These are phyloP conservation scores for Pseudocercospora vitis DNA, from an alignment of 2,329 filamentous ascomycete species.

Conservation along the genomic window DNA sequence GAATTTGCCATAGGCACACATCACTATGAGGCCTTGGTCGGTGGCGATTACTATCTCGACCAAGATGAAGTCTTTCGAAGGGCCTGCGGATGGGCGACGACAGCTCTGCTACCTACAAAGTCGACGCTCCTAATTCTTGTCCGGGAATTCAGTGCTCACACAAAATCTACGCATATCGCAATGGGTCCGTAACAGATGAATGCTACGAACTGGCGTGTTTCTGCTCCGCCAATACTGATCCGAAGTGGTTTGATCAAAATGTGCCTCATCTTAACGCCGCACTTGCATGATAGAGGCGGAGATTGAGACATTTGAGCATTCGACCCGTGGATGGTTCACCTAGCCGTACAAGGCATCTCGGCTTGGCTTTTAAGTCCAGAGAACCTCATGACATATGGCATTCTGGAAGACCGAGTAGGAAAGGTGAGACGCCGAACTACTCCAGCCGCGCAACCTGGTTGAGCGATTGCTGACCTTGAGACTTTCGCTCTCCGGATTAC, in stretches of 20 bases:
- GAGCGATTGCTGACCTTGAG: too few relatives aligned
- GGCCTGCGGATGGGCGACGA: slow-evolving; percentile 42
- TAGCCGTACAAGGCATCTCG: slow-evolving; percentile 47
- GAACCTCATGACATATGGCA: slow-evolving; percentile 42
- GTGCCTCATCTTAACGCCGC: slow-evolving; percentile 41
- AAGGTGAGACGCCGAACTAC: too few relatives aligned
- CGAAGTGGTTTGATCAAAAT: slow-evolving; percentile 36
- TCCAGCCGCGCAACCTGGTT: too few relatives aligned
- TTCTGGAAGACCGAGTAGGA: slow-evolving; percentile 37
- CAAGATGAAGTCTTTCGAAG: slow-evolving; percentile 44
- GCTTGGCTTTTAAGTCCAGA: slow-evolving; percentile 48
- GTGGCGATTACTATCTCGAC: slow-evolving; percentile 39
- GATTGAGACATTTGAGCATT: slow-evolving; percentile 46
- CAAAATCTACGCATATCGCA: slow-evolving; percentile 47
- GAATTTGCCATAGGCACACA: slow-evolving; percentile 47
- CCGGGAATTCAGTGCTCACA: slow-evolving; percentile 48
- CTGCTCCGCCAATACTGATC: slow-evolving; percentile 39
- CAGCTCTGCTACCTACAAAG: slow-evolving; percentile 36
- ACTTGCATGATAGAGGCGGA: slow-evolving; percentile 47
- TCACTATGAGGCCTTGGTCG: slow-evolving; percentile 47
- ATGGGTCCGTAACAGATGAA: slow-evolving; percentile 39
- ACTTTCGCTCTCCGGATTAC: too few relatives aligned
- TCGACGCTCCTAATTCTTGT: slow-evolving; percentile 43
- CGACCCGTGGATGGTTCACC: slow-evolving; percentile 44
- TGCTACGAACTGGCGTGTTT: slow-evolving; percentile 42